Evolutionary conservation across 176 grass and related monocot species (phyloP).

Genomic region (Melocanna baccifera): DNA sequence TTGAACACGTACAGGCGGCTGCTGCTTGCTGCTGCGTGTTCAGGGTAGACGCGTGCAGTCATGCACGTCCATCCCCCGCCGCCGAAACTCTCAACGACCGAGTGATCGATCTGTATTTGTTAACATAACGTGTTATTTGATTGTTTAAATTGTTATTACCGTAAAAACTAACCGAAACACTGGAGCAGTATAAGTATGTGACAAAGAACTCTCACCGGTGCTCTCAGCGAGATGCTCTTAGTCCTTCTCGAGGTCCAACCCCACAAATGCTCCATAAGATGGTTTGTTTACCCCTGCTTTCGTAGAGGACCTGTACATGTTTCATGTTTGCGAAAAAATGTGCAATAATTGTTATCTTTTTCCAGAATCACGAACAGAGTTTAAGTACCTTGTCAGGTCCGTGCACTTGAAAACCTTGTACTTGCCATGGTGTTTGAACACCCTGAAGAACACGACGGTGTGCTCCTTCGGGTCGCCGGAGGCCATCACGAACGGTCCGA

Average conservation of each 20-base stretch:
- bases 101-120: constrained; percentile 53
- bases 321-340: too few relatives aligned
- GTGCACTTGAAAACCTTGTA: constrained; percentile 68
- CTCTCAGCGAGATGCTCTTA: constrained; percentile 60
- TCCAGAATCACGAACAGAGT: too few relatives aligned
- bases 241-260: constrained; percentile 53
- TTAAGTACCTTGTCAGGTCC: constrained; percentile 43
- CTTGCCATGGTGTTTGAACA: constrained; percentile 33
- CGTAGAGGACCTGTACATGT: constrained; percentile 34
- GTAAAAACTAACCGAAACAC: too few relatives aligned
- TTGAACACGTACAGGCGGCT: constrained; percentile 52
- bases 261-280: constrained; percentile 51
- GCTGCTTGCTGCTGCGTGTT: constrained; percentile 13
- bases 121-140: background rate
- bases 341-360: too few relatives aligned
- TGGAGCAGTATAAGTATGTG: too few relatives aligned
- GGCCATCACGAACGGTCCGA: constrained; percentile 64
- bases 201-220: constrained; percentile 46
- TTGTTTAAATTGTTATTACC: too few relatives aligned
- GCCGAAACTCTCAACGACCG: constrained; percentile 53
- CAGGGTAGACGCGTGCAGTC: constrained; percentile 48
- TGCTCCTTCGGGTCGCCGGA: constrained; percentile 55
- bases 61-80: constrained; percentile 52
- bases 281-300: constrained; percentile 47
- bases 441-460: constrained; percentile 75